Evolutionary conservation across 495 filamentous ascomycete genomes (phyloP).

Genomic region (Daldinia loculata): DNA sequence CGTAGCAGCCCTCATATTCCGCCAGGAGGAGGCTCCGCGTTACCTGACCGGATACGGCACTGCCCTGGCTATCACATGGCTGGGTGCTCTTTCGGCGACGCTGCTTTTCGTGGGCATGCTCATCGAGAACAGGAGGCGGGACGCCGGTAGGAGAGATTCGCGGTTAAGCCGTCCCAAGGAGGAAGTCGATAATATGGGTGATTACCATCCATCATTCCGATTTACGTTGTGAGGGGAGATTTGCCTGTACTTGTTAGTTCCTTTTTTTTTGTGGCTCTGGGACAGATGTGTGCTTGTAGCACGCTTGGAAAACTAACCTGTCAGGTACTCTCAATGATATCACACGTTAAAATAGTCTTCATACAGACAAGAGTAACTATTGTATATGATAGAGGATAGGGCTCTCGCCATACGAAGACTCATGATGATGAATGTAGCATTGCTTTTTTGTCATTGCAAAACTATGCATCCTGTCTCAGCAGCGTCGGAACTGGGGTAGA

Average conservation of each 20-base stretch:
- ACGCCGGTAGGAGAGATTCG: slow-evolving; percentile 61
- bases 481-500: not conserved
- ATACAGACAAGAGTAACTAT: not conserved
- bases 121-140: slow-evolving; percentile 64
- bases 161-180: slow-evolving; percentile 54
- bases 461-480: not conserved
- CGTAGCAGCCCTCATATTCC: slow-evolving; percentile 61
- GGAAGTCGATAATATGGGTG: slow-evolving; percentile 64
- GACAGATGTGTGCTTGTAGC: not conserved
- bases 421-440: slow-evolving; percentile 7
- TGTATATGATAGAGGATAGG: slow-evolving; percentile 5
- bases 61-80: slow-evolving; percentile 59
- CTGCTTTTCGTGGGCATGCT: slow-evolving; percentile 56
- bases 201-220: slow-evolving; percentile 66
- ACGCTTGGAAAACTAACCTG: not conserved
- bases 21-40: slow-evolving; percentile 55
- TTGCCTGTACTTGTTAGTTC: not conserved
- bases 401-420: slow-evolving; percentile 10
- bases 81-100: slow-evolving; percentile 54
- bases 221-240: slow-evolving; percentile 50
- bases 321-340: not conserved
- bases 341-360: not conserved
- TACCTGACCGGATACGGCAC: slow-evolving; percentile 62
- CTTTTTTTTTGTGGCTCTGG: not conserved
- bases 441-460: not conserved